Percentiles rank a stretch among this genome's conserved stretches.
phyloP scores from a whole-genome alignment of 306 rosid species.

The Cicer pinnatifidum region DNA sequence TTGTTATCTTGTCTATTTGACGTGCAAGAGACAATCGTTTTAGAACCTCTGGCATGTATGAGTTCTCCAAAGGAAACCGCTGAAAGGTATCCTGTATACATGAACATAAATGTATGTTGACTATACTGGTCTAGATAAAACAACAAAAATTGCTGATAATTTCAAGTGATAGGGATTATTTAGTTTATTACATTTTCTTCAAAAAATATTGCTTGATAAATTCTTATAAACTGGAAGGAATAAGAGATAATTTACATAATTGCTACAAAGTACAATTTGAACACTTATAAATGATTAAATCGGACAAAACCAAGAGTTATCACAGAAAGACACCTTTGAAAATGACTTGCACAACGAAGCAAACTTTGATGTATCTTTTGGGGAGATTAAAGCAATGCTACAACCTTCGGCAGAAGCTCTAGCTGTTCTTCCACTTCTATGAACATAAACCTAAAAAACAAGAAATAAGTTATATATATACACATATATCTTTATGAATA shows the following conservation, averaged over 20 bases:
- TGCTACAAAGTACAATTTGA: conserved; percentile 11
- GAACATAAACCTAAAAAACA: conserved; percentile 79
- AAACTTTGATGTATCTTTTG: conserved; percentile 84
- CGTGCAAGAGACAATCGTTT: conserved; percentile 84
- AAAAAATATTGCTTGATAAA: conserved; percentile 24
- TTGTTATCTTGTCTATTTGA: conserved; percentile 84
- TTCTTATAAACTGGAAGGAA: conserved; percentile 13
- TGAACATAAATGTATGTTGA: conserved; percentile 11
- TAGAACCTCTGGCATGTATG: conserved; percentile 88
- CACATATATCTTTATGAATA: neutral
- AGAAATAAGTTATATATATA: conserved; percentile 26
- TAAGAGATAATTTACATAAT: conserved; percentile 13
- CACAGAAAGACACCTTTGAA: conserved; percentile 67
- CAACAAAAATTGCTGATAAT: conserved; percentile 30
- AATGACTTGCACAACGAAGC: conserved; percentile 89
- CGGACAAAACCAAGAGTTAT: neutral
- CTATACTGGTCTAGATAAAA: conserved; percentile 39
- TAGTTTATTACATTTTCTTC: conserved; percentile 3
- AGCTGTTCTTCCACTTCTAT: conserved; percentile 99
- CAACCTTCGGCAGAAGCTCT: conserved; percentile 98
- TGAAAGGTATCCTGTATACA: conserved; percentile 66
- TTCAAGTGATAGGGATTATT: conserved; percentile 19
- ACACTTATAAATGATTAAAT: conserved; percentile 20
- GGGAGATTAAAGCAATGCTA: conserved; percentile 84
- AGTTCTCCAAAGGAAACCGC: conserved; percentile 80